Conservation (phyloP, 75 land plant species). For the Cryptomeria japonica region DNA sequence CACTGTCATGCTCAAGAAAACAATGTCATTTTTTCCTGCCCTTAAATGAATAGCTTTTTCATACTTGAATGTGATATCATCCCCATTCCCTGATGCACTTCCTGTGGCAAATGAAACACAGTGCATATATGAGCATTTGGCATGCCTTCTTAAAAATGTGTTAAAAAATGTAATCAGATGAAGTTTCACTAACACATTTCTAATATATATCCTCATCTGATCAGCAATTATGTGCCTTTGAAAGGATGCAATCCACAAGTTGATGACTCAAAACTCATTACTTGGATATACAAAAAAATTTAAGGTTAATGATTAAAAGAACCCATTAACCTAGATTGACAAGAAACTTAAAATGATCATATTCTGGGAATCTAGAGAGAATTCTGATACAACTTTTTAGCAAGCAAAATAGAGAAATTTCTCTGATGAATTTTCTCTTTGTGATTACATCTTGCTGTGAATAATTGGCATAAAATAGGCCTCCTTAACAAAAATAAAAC, state of each 20-base stretch:
- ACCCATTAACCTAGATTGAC: background rate
- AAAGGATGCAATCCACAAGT: background rate
- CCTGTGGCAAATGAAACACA: conserved; percentile 24
- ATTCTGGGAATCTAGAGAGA: background rate
- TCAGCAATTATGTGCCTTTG: background rate
- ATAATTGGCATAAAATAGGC: background rate
- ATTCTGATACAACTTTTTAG: background rate
- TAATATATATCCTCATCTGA: background rate
- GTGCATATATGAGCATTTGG: background rate
- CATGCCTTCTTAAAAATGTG: background rate
- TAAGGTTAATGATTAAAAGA: background rate
- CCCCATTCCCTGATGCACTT: conserved; percentile 61
- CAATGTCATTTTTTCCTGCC: conserved; percentile 75
- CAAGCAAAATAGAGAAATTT: background rate
- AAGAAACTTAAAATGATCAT: background rate
- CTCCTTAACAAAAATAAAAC: background rate
- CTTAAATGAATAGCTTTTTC: conserved; percentile 44
- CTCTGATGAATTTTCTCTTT: background rate
- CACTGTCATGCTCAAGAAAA: conserved; percentile 77
- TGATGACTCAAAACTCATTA: background rate
- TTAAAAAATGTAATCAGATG: background rate
- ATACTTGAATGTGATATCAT: conserved; percentile 41
- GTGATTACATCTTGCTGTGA: background rate
- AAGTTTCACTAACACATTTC: background rate
- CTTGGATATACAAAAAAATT: background rate